phyloP scores from a whole-genome alignment of 1,284 basidiomycete genomes.

The Rhodotorula sp. region DNA sequence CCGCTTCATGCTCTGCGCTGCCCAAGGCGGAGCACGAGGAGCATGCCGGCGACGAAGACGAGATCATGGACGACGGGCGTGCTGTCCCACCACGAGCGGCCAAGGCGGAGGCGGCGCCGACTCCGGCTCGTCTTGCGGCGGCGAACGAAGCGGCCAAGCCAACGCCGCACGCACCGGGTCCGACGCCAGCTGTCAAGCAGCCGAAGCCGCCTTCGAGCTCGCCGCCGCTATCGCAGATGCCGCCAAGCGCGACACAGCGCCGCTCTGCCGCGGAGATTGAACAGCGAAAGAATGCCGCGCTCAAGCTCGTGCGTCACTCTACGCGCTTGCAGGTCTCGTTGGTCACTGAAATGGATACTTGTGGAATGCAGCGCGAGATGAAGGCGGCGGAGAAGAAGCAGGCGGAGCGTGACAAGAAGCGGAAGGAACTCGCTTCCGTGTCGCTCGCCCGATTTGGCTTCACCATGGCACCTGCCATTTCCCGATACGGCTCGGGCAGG shows the following conservation, averaged over 20 bases:
- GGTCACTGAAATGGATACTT: no score
- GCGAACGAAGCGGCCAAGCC: not conserved
- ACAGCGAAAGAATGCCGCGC: not conserved
- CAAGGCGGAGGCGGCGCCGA: not conserved
- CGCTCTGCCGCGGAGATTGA: conserved; percentile 11
- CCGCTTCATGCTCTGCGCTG: not conserved
- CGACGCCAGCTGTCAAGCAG: no score
- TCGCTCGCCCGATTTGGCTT: conserved; percentile 34
- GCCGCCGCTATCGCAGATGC: not conserved
- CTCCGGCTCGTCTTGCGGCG: not conserved
- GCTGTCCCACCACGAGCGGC: no score
- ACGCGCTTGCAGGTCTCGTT: no score
- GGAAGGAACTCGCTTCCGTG: conserved; percentile 33
- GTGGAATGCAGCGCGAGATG: not conserved
- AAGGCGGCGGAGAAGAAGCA: not conserved
- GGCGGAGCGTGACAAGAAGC: conserved; percentile 2
- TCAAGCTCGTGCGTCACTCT: not conserved
- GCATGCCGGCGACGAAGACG: not conserved
- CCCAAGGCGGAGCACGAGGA: no score
- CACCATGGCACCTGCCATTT: conserved; percentile 49
- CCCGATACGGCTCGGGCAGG: conserved; percentile 48
- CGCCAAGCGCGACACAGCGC: conserved; percentile 4
- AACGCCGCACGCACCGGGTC: not conserved
- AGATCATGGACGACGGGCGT: not conserved
- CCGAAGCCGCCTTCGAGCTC: not conserved